Percentiles rank a stretch among this genome's conserved stretches.
Conservation (phyloP, 495 filamentous ascomycete genomes). For the Hyaloscypha variabilis region DNA sequence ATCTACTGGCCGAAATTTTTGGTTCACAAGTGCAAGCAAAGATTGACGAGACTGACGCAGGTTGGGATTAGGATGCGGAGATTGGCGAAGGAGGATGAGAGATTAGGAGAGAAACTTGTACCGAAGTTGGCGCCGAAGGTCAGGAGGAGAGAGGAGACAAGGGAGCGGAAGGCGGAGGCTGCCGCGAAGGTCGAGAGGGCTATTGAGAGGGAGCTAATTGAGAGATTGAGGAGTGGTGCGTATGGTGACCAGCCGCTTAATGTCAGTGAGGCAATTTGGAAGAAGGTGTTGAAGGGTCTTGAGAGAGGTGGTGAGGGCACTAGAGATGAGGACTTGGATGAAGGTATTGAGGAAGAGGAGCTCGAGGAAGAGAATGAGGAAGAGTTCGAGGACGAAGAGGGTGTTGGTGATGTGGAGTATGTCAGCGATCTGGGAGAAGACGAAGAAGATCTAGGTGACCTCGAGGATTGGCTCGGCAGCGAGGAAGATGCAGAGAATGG, state of each 20-base stretch:
- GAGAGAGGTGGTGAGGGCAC: constrained; percentile 83
- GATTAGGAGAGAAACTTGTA: constrained; percentile 88
- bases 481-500: constrained; percentile 54
- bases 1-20: constrained; percentile 98
- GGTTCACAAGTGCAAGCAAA: constrained; percentile 96
- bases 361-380: constrained; percentile 67
- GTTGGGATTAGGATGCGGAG: constrained; percentile 84
- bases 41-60: constrained; percentile 90
- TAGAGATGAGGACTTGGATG: constrained; percentile 86
- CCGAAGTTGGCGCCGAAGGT: constrained; percentile 93
- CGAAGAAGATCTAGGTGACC: constrained; percentile 46
- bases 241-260: constrained; percentile 96
- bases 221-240: constrained; percentile 85
- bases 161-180: constrained; percentile 90
- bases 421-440: constrained; percentile 63
- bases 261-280: constrained; percentile 93
- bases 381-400: constrained; percentile 68
- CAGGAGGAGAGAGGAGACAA: constrained; percentile 79
- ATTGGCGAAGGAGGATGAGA: constrained; percentile 83
- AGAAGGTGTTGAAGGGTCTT: constrained; percentile 90
- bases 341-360: constrained; percentile 81
- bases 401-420: constrained; percentile 82
- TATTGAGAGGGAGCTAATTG: constrained; percentile 95
- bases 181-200: constrained; percentile 95
- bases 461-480: constrained; percentile 40